Base-by-base conservation (phyloP, 106 monocot species). In the Allium cepa region DNA sequence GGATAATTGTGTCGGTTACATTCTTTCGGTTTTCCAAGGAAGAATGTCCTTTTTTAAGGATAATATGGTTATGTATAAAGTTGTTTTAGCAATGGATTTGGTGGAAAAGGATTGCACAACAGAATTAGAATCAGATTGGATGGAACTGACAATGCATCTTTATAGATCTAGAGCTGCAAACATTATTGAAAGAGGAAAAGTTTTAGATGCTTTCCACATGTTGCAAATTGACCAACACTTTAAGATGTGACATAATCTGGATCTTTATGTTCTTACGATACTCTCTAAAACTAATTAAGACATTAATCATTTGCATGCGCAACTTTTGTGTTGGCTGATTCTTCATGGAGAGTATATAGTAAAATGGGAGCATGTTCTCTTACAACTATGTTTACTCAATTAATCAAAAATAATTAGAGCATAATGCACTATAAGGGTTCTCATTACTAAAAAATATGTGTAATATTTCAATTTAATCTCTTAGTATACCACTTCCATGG, bases 141-240 rank as follows among this genome's bases (percentile, higher is more conserved):
- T 77, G 28, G 87, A 91, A 58, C 91, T 87, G 22, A 60, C 79
- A 7, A 45, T 77, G 49, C 69, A 79, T 47, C 50, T 87, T 53
- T 70, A 72, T 59, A 81, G 60, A 61, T 72, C 77, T 18, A 62
- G 53, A 50, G 45, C 69, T 70, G 27, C 56, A 45, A 56, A 67
- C 48, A 56, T 76, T 66, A 66, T 47, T 48, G 76, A 73, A 62
- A 60, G 60, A n/a, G 70, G 78, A 56, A 80, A 73, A 51, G 71
- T 82, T 76, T 17, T 85, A 8, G 77, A 88, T 75, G 85, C 88
- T 60, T 79, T 89, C 72, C 86, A 57, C 50, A 64, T 75, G 16
- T 64, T 86, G 51, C 76, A 79, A 62, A 55, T 57, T 46, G 79
- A 81, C 76, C 67, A 83, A 51, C 79, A 79, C 10, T 50, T 93